phyloP scores from a whole-genome alignment of 2,329 filamentous ascomycete species.

The Ceratocystis smalleyi region DNA sequence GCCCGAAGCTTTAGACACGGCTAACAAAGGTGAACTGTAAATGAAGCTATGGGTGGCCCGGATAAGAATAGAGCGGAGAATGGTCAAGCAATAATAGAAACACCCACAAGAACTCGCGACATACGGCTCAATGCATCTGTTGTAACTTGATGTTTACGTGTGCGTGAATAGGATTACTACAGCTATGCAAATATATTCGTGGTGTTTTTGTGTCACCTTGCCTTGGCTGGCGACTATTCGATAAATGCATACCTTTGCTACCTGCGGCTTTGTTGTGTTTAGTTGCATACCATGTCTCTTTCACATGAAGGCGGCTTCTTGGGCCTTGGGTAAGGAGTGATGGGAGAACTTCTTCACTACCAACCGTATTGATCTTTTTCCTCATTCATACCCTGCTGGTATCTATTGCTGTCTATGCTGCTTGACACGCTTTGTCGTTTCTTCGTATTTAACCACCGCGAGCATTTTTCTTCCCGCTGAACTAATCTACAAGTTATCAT shows the following conservation, averaged over 20 bases:
- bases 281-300: conserved; percentile 3
- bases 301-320: neutral
- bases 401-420: neutral
- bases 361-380: neutral
- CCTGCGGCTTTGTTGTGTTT: neutral
- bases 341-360: neutral
- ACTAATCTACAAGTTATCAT: conserved; percentile 26
- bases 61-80: neutral
- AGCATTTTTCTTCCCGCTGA: too few species aligned
- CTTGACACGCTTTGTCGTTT: neutral
- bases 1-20: conserved; percentile 8
- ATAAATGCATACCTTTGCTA: neutral
- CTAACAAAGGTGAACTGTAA: neutral
- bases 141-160: too few species aligned
- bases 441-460: too few species aligned
- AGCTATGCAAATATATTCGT: too few species aligned
- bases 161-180: too few species aligned
- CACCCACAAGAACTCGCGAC: neutral
- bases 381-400: neutral
- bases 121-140: too few species aligned
- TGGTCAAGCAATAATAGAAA: neutral
- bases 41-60: too few species aligned
- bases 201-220: neutral
- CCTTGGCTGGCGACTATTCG: neutral
- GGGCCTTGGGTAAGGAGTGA: neutral